These are phyloP conservation scores for Biscogniauxia marginata DNA, from an alignment of 2,329 filamentous ascomycete genomes.

Conservation along the genomic window DNA sequence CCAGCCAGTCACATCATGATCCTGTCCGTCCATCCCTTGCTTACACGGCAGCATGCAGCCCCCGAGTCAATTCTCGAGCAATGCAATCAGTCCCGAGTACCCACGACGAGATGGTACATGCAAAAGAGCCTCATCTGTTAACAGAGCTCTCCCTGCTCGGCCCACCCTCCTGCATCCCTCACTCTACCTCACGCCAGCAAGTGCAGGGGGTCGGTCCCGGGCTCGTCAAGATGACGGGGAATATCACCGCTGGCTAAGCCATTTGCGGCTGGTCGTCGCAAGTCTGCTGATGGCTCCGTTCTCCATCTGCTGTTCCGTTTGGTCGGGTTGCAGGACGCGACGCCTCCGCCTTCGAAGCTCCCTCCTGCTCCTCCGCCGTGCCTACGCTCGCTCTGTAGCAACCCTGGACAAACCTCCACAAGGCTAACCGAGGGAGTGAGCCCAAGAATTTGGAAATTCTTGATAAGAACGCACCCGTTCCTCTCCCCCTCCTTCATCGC, in stretches of 20 bases:
- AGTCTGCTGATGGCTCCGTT: constrained; percentile 19
- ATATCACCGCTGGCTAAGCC: constrained; percentile 20
- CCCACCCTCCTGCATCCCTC: not conserved
- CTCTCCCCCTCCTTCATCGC: constrained; percentile 16
- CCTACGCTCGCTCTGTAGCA: not conserved
- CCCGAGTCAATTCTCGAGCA: constrained; percentile 4
- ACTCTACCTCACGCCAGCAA: constrained; percentile 3
- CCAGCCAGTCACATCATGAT: not conserved
- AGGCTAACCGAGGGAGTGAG: constrained; percentile 19
- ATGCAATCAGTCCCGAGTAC: not conserved
- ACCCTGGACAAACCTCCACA: constrained; percentile 5
- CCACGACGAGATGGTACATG: constrained; percentile 13
- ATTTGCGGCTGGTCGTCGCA: constrained; percentile 23
- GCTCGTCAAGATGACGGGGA: constrained; percentile 20
- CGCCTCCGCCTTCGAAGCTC: not conserved
- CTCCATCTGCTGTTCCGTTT: constrained; percentile 23
- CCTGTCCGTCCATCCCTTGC: not conserved
- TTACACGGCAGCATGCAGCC: not conserved
- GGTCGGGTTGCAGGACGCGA: constrained; percentile 21
- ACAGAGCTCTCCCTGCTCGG: constrained; percentile 1
- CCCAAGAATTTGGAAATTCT: constrained; percentile 15
- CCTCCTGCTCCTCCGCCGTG: not conserved
- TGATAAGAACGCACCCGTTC: constrained; percentile 25
- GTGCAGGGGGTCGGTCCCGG: not conserved
- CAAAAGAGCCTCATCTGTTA: constrained; percentile 30